Percentiles rank a stretch among this genome's conserved stretches.
These are phyloP conservation scores for Geotrichum restrictum DNA, from an alignment of 1,139 yeast genomes.

Conservation along the genomic window DNA sequence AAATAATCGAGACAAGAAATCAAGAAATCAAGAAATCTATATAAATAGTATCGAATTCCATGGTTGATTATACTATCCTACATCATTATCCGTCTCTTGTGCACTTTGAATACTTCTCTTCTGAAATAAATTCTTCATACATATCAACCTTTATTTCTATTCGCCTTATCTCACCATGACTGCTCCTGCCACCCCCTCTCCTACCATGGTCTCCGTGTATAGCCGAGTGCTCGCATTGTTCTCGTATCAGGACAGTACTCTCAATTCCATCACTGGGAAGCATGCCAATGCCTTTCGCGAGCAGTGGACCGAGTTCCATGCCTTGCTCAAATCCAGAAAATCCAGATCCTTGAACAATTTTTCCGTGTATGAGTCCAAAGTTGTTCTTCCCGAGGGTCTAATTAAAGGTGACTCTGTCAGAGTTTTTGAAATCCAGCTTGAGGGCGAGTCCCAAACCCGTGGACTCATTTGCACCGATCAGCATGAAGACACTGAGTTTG, in stretches of 20 bases:
- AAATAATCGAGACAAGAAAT: too few species aligned
- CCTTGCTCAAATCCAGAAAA: neutral
- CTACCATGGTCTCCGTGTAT: constrained; percentile 5
- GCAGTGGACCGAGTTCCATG: neutral
- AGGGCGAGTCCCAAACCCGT: constrained; percentile 12
- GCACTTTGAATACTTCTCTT: neutral
- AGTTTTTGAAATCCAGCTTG: constrained; percentile 6
- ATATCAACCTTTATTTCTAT: too few species aligned
- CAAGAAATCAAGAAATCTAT: too few species aligned
- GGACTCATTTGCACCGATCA: constrained; percentile 9
- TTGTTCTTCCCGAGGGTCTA: constrained; percentile 1
- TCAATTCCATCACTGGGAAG: constrained; percentile 1
- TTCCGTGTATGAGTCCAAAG: neutral
- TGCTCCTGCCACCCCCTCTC: neutral
- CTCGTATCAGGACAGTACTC: constrained; percentile 2
- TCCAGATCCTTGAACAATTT: neutral
- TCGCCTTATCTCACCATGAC: neutral
- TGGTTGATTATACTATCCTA: neutral
- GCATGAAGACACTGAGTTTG: constrained; percentile 11
- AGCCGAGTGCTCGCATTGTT: constrained; percentile 10
- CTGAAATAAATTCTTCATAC: too few species aligned
- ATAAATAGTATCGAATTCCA: too few species aligned
- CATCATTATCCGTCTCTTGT: neutral
- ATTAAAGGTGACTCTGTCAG: neutral
- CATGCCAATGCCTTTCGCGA: neutral